These are phyloP conservation scores for Fusarium agapanthi DNA, from an alignment of 2,329 filamentous ascomycete genomes.

Conservation along the genomic window DNA sequence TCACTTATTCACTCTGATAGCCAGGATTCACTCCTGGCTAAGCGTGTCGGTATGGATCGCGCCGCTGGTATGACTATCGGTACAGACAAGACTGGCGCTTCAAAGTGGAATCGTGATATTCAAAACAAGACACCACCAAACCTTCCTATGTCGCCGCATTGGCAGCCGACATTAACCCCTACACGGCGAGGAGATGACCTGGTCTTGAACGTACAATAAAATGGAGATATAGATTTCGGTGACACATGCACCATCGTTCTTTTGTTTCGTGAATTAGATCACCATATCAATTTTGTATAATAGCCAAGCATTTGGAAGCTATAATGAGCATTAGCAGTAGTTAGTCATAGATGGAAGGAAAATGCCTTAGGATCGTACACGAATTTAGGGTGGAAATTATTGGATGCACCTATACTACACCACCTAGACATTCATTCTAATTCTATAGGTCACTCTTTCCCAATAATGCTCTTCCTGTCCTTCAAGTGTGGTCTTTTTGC, in stretches of 20 bases:
- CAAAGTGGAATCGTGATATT: slow-evolving; percentile 31
- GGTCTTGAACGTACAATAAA: slow-evolving; percentile 63
- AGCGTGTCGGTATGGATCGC: slow-evolving; percentile 60
- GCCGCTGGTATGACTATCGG: slow-evolving; percentile 57
- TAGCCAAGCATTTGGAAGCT: slow-evolving; percentile 30
- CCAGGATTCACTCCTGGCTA: slow-evolving; percentile 57
- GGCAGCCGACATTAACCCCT: slow-evolving; percentile 70
- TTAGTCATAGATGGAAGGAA: slow-evolving; percentile 32
- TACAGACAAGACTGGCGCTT: slow-evolving; percentile 12
- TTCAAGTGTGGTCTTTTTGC: slow-evolving; percentile 1
- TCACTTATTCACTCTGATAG: slow-evolving; percentile 40
- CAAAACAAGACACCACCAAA: slow-evolving; percentile 16
- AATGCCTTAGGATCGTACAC: slow-evolving; percentile 11
- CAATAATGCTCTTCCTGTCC: neutral
- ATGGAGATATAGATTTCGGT: neutral
- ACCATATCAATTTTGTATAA: slow-evolving; percentile 32
- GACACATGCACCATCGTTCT: slow-evolving; percentile 6
- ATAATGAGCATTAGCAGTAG: slow-evolving; percentile 37
- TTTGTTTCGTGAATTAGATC: slow-evolving; percentile 14
- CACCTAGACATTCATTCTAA: slow-evolving; percentile 34
- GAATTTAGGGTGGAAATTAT: slow-evolving; percentile 22
- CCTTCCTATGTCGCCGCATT: slow-evolving; percentile 36
- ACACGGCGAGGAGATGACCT: slow-evolving; percentile 72
- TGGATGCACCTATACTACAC: slow-evolving; percentile 36
- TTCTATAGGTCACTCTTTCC: slow-evolving; percentile 15